Evolutionary conservation across 305 asterid genomes (phyloP), one percentile per base, ranked within the genome.

Genomic region (Fraxinus velutina): DNA sequence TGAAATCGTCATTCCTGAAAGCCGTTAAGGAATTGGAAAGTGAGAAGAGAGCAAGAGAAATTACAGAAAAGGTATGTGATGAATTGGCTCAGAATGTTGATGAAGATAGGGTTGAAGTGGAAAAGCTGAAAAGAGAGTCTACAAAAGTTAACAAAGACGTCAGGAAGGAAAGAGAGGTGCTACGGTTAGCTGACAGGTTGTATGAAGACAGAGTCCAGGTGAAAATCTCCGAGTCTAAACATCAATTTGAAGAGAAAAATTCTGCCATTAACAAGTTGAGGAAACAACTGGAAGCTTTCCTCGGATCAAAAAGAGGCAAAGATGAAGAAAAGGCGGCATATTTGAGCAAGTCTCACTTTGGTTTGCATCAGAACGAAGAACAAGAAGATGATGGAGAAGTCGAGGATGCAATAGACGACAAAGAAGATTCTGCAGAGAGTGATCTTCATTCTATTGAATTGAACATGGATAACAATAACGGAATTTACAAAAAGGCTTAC

Each of bases 41-140:
- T 2, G 97, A 96, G 88, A 96, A 91, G 86, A 84, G 97, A 55
- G 94, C 96, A 3, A 86, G 98, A 72, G 95, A 92, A 72, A 85
- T 89, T 74, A 87, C 90, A 0, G 97, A 94, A 78, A 91, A 93
- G 84, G 92, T 89, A 4, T 92, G 97, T 57, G 91, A 92, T 37
- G 97, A 92, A 55, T 85, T 95, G 78, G 93, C 93, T 0, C 82
- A 91, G 88, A 92, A 93, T 60, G 83, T 89, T 0, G 94, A 88
- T 72, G 94, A 85, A 72, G 99, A 92, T 78, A 86, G 90, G 75
- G 91, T 87, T 19, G 92, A 84, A 79, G 89, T 68, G 6, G 91
- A 88, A 82, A 89, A 81, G 76, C 84, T 87, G 19, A 89, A 90
- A 88, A 84, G 86, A 84, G 95, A 90, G 70, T 83, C 93, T 10